phyloP scores from a whole-genome alignment of 2,329 filamentous ascomycete species.

The Verticillium nubilum region DNA sequence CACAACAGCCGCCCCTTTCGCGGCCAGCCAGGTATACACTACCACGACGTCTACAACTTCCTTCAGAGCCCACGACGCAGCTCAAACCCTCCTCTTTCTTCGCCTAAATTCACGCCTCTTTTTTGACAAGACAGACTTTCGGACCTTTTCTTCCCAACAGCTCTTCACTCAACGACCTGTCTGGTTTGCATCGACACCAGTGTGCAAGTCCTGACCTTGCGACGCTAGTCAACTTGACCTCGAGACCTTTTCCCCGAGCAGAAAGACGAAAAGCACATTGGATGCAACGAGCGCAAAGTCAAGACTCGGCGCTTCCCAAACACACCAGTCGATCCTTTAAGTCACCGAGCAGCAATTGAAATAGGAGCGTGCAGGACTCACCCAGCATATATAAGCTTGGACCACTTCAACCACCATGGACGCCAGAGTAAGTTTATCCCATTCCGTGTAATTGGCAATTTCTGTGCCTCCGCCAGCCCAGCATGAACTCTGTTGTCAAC shows the following conservation, averaged over 20 bases:
- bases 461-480: not conserved
- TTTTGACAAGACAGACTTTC: not conserved
- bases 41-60: not conserved
- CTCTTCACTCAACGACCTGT: not conserved
- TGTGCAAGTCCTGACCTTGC: not conserved
- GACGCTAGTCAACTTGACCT: not conserved
- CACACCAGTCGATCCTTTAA: constrained; percentile 3
- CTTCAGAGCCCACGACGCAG: not conserved
- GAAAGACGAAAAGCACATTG: not conserved
- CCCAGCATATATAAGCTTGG: not conserved
- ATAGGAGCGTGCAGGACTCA: not conserved
- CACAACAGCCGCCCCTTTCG: not conserved
- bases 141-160: not conserved
- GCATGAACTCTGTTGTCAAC: not conserved
- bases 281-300: not conserved
- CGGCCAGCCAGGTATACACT: not conserved
- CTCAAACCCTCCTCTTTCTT: not conserved
- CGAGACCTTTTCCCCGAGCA: not conserved
- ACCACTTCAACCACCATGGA: constrained; percentile 11
- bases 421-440: constrained; percentile 6
- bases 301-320: not conserved
- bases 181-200: not conserved
- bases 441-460: constrained; percentile 1
- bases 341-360: not conserved
- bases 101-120: not conserved